Base-by-base conservation (phyloP, 441 rosid species). In the Kokia cookei region DNA sequence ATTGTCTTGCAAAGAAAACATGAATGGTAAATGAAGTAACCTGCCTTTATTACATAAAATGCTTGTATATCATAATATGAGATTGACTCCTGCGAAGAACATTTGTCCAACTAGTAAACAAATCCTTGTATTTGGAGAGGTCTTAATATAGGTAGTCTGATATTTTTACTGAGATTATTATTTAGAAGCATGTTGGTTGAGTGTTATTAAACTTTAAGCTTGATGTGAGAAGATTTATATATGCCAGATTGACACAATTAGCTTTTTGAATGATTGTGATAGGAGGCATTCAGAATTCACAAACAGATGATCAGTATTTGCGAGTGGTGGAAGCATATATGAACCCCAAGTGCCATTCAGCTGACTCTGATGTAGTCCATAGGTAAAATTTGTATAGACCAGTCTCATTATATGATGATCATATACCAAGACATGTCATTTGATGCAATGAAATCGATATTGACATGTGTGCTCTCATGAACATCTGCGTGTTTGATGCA, bases 261-360 rank as follows among this genome's bases (percentile, higher is more conserved):
- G 37, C 50, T 69, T 71, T 57, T 17, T 17, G 40, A 59, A 58
- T 82, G 82, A 35, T 48, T 47, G 15, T 66, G 67, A 58, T 78
- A 87, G 95, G 90, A 77, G 74, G 1, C 53, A 78, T 71, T 47
- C 75, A 48, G 55, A 78, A 75, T 73, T 66, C 74, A 48, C 82
- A 81, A 73, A 75, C 73, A 50, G 79, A 77, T 81, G 82, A 87
- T 63, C 82, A 74, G 57, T 83, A 87, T 71, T 80, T 80, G 76
- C 86, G 77, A 86, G 97, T 91, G 78, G 86, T 93, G 53, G 82
- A 86, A 76, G 99, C 99, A 45, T 95, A 93, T 81, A 76, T 81
- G 85, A 89, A 86, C 75, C 98, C 97, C 54, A 90, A 89, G 79
- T 89, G 97, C 80, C 91, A 91, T 84, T 75, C 82, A 42, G 95